phyloP scores from a whole-genome alignment of 371 early-diverging fungal species.

The Circinella minor region DNA sequence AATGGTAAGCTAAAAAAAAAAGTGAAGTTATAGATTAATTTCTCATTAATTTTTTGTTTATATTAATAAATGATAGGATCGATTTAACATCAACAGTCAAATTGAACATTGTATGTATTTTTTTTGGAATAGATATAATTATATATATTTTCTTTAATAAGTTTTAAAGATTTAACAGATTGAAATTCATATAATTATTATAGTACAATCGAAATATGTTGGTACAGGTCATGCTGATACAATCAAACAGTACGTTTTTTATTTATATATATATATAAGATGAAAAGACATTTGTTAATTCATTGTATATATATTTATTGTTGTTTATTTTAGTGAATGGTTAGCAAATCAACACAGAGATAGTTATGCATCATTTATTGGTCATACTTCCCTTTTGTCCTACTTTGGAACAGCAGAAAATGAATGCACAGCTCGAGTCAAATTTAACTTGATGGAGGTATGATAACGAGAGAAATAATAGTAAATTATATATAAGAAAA shows the following conservation, averaged over 20 bases:
- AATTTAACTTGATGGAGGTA: conserved; percentile 77
- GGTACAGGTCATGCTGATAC: conserved; percentile 96
- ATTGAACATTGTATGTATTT: conserved; percentile 70
- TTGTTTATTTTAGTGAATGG: conserved; percentile 73
- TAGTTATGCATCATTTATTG: conserved; percentile 78
- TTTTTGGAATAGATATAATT: background rate
- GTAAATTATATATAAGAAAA: background rate
- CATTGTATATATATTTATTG: background rate
- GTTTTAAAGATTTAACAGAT: background rate
- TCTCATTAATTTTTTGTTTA: background rate
- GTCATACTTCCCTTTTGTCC: conserved; percentile 74
- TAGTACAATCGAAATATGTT: conserved; percentile 86
- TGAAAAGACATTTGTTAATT: background rate
- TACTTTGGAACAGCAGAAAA: conserved; percentile 88
- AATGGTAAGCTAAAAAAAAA: conserved; percentile 1
- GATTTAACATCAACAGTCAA: conserved; percentile 80
- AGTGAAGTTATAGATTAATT: too few species aligned
- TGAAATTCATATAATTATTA: background rate
- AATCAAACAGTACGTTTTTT: conserved; percentile 71
- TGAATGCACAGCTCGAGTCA: conserved; percentile 78
- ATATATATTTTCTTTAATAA: too few species aligned
- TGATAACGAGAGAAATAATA: background rate
- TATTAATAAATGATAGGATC: conserved; percentile 51
- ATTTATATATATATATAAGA: too few species aligned
- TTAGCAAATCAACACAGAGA: conserved; percentile 85